Evolutionary conservation across 1,284 basidiomycete genomes (phyloP), one percentile per base, ranked within the genome.

Genomic region (Xerocomus minutiporus): DNA sequence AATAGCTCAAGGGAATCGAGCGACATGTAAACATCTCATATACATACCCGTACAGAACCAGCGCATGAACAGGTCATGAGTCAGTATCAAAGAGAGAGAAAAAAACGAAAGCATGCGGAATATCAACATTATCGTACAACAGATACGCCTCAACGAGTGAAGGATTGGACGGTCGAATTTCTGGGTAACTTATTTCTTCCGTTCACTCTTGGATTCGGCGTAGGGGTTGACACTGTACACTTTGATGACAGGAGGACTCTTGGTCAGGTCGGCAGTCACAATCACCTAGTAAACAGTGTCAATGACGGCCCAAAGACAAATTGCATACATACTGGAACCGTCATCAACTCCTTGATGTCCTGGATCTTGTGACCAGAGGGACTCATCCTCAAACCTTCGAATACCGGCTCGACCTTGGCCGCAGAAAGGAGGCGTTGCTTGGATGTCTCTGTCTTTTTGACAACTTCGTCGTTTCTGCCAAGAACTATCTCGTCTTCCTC

Each of bases 181-280:
- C 42, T 9, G 55, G 42, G 52, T 50, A 54, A 51, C 57, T 67
- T 61, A 74, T 70, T 73, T 75, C 52, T 47, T 59, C 38, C 41
- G 57, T 40, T 63, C 57, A 32, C 2, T 26, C 68, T 75, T 77
- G 51, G 67, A 68, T 54, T 77, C 76, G 36, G 88, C 84, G 69
- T 89, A 91, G 12, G 88, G 88, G 65, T 91, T 91, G 61, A 91
- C 88, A 63, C 88, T 90, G 75, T 91, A 91, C 51, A 94, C 92
- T 71, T 92, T 92, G 76, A 95, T 88, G 59, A 96, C 93, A 8
- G 93, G 93, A 50, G 93, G 93, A 61, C 88, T 93, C 81, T 94
- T 95, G 59, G 90, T 92, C 62, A 96, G 73, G 70, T 97, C 93
- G 35, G 92, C 91, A 36, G 92, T 93, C 59, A 97, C 84, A 65